phyloP scores from a whole-genome alignment of 345 rosid genomes.

The Combretum micranthum region DNA sequence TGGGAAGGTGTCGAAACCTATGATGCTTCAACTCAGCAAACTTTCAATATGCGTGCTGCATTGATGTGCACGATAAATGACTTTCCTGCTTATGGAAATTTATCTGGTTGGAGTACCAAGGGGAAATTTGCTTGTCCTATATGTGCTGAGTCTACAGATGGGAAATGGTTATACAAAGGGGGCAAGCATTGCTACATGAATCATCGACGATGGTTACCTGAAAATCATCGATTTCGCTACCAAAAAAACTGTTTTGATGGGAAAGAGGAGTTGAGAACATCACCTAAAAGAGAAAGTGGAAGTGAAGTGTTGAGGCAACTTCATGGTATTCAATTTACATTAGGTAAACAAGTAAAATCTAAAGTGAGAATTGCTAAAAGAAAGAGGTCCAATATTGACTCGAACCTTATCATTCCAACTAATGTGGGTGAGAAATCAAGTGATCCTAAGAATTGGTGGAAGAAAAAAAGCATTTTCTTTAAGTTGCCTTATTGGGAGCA shows the following conservation, averaged over 20 bases:
- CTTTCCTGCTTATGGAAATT: not conserved
- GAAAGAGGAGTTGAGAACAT: not conserved
- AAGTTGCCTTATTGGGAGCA: not conserved
- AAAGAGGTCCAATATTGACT: not conserved
- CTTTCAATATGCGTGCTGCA: not conserved
- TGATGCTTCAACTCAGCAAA: not conserved
- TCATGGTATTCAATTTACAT: not conserved
- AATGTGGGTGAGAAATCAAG: not conserved
- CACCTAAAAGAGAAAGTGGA: not conserved
- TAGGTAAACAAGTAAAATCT: not conserved
- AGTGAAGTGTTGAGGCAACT: not conserved
- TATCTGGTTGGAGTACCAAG: not conserved
- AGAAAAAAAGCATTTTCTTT: not conserved
- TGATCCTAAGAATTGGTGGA: not conserved
- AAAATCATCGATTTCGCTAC: not conserved
- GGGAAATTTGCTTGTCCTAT: not conserved
- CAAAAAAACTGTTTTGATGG: not conserved
- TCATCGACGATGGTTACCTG: not conserved
- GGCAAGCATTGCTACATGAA: not conserved
- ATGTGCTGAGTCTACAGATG: not conserved
- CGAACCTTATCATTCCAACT: not conserved
- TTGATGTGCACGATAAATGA: constrained; percentile 5
- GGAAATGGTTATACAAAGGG: not conserved
- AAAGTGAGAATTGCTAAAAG: not conserved
- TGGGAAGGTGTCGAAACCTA: constrained; percentile 5